Base-by-base conservation (phyloP, 2,329 filamentous ascomycete species). In the Myotisia sp. region DNA sequence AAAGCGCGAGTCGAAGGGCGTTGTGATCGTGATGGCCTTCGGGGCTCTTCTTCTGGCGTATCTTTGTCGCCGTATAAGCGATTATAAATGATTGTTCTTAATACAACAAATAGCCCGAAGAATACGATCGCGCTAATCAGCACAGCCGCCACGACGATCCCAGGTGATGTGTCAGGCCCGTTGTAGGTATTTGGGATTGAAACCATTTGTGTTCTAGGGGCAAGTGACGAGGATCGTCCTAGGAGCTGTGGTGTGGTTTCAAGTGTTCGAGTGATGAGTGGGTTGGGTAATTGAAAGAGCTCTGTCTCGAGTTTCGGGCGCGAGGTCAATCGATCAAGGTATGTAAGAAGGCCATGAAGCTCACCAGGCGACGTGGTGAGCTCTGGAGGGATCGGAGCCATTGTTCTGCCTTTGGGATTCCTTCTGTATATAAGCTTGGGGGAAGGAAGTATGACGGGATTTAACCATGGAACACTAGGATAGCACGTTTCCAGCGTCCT, bases 121-220 rank as follows among this genome's bases (percentile, higher is more conserved):
- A 74, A 68, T 34, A 62, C 70, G 18, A 54, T 59, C 30, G 68
- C 54, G 38, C 48, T 46, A 52, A 64, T 43, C 47, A 69, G 50
- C 41, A 59, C 67, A 38, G 77, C 76, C 36, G 74, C 74, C 6
- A 64, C 71, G 1, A 78, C 65, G 24, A 65, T 65, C 35, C 70
- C 73, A 0, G 71, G 71, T 4, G 70, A 65, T 17, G 56, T 47
- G 48, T 68, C 54, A 21, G 71, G 56, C 34, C 62, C 60, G 29
- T 65, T 61, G 54, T 79, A 79, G 44, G 71, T 71, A 17, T 70
- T 65, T 1, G 74, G 73, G 44, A 79, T 74, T 40, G 71, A 59
- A 44, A 60, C 44, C 33, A 58, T 54, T 36, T 44, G 44, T 39
- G 50, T 50, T 29, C 47, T 46, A 22, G 37, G 37, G 30, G 23